Evolutionary conservation across 169 alveolate genomes (phyloP).

Genomic region (Perkinsus chesapeaki): DNA sequence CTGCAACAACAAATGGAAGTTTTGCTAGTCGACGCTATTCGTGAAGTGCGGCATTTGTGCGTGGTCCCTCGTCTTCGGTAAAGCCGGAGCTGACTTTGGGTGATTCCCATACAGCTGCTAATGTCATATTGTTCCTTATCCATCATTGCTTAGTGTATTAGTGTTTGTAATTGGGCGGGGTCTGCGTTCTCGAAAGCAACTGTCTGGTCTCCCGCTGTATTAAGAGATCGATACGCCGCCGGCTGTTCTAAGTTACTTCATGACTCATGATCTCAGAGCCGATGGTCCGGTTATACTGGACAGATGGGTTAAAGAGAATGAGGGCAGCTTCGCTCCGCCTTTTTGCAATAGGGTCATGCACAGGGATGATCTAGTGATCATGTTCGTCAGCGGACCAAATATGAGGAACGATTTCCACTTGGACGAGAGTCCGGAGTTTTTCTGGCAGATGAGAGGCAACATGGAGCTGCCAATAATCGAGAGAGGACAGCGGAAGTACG

Average conservation of each 20-base stretch:
- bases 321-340: conserved; percentile 3
- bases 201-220: too few species aligned
- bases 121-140: not conserved
- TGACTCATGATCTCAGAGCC: too few species aligned
- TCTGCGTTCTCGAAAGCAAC: too few species aligned
- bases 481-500: not conserved
- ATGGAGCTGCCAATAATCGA: conserved; percentile 5
- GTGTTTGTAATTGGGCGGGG: not conserved
- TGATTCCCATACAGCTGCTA: not conserved
- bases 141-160: not conserved
- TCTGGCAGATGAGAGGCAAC: conserved; percentile 11
- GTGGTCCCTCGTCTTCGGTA: too few species aligned
- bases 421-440: conserved; percentile 5
- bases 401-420: not conserved
- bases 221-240: too few species aligned
- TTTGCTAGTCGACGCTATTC: too few species aligned
- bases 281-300: not conserved
- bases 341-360: conserved; percentile 10
- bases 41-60: too few species aligned
- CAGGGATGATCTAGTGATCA: not conserved
- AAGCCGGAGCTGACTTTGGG: too few species aligned
- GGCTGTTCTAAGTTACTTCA: too few species aligned
- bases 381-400: conserved; percentile 13
- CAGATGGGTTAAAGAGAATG: not conserved
- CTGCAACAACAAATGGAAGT: conserved; percentile 88